Evolutionary conservation across 805 yeast species (phyloP).

Genomic region (Ogataea saltuana): DNA sequence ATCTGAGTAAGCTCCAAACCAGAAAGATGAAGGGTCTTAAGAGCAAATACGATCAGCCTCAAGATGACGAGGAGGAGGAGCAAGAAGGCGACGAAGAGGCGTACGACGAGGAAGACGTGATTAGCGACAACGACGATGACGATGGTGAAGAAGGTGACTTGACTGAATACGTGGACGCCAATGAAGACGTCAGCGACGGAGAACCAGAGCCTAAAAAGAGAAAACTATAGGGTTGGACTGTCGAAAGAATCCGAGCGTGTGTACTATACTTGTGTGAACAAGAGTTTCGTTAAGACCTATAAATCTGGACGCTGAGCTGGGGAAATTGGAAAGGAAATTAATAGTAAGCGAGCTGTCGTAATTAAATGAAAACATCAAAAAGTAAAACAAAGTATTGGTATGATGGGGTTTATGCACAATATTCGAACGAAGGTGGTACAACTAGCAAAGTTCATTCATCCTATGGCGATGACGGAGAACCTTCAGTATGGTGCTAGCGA

Average conservation of each 20-base stretch:
- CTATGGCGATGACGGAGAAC: too few species aligned
- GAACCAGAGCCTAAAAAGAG: constrained; percentile 30
- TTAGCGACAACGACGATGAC: constrained; percentile 14
- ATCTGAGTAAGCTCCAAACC: constrained; percentile 84
- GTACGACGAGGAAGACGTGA: constrained; percentile 24
- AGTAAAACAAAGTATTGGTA: too few species aligned
- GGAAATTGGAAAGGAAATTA: too few species aligned
- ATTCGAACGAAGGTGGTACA: background rate
- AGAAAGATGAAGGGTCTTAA: constrained; percentile 99
- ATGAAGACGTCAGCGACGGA: constrained; percentile 25
- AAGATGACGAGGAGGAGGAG: constrained; percentile 53
- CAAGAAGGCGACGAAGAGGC: constrained; percentile 38
- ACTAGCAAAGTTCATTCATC: too few species aligned
- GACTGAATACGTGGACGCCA: constrained; percentile 30
- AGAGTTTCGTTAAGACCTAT: too few species aligned
- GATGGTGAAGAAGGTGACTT: constrained; percentile 22
- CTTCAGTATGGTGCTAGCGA: background rate
- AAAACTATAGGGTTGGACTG: constrained; percentile 25
- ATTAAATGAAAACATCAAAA: background rate
- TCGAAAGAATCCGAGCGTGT: too few species aligned
- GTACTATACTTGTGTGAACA: too few species aligned
- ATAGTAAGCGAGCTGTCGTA: constrained; percentile 14
- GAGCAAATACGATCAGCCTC: constrained; percentile 74
- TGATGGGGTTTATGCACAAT: too few species aligned
- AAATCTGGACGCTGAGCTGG: too few species aligned